Percentiles rank a stretch among this genome's conserved stretches.
Conservation (phyloP, 306 rosid species). For the Rosa chinensis region DNA sequence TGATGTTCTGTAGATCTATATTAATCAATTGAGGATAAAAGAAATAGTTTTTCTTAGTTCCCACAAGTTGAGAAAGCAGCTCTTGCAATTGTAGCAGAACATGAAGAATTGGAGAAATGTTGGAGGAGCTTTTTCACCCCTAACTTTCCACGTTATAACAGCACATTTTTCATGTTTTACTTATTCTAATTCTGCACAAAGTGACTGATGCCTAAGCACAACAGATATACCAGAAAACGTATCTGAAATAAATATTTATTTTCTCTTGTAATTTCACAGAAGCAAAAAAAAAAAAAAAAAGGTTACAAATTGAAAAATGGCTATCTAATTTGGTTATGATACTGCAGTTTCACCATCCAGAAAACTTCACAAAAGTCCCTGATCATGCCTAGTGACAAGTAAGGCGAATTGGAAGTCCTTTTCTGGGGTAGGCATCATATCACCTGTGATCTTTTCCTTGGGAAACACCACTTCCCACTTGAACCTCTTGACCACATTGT, state of each 20-base stretch:
- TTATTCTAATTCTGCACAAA: background rate
- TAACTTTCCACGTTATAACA: background rate
- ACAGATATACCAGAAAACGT: background rate
- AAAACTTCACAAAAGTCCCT: background rate
- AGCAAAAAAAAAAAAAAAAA: background rate
- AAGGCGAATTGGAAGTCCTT: conserved; percentile 39
- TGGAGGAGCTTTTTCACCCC: background rate
- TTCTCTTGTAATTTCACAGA: background rate
- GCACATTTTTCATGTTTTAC: conserved; percentile 2
- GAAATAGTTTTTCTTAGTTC: background rate
- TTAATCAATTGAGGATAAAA: background rate
- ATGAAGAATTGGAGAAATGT: background rate
- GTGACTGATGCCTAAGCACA: background rate
- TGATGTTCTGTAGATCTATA: background rate
- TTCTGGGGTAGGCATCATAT: conserved; percentile 46
- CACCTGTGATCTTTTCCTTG: conserved; percentile 32
- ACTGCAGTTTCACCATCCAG: background rate
- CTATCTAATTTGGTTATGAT: background rate
- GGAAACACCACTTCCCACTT: conserved; percentile 33
- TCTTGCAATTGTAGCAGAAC: background rate
- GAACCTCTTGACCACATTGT: conserved; percentile 36
- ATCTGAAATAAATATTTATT: background rate
- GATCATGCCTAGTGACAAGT: conserved; percentile 10
- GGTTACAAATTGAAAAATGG: background rate
- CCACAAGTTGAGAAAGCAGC: background rate